phyloP scores from a whole-genome alignment of 805 yeast species.

The Yarrowia sp. region DNA sequence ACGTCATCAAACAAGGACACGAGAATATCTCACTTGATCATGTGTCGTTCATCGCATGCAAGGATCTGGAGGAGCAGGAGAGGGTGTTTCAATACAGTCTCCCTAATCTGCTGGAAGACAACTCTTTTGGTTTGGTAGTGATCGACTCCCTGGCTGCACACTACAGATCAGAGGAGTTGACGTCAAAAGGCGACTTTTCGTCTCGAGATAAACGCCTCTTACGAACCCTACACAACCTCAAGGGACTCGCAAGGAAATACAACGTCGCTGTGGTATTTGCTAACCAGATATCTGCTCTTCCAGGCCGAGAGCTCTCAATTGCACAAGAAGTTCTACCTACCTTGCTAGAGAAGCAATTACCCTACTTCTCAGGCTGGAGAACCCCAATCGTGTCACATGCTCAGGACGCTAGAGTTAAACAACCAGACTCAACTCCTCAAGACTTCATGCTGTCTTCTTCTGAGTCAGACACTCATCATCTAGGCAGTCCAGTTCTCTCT shows the following conservation, averaged over 20 bases:
- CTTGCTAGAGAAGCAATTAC: constrained; percentile 67
- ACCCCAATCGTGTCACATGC: not conserved
- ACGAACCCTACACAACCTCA: constrained; percentile 57
- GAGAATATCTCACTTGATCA: constrained; percentile 49
- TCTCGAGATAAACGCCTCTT: constrained; percentile 31
- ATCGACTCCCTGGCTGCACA: constrained; percentile 83
- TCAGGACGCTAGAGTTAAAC: not conserved
- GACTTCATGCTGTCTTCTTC: constrained; percentile 2
- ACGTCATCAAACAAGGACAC: not conserved
- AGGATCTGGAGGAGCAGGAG: constrained; percentile 74
- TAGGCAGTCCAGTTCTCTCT: not conserved
- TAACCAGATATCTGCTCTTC: constrained; percentile 77
- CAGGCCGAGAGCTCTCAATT: constrained; percentile 47
- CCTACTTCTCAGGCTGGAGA: constrained; percentile 77
- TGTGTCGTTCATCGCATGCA: constrained; percentile 64
- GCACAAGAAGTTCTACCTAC: constrained; percentile 52
- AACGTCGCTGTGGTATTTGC: constrained; percentile 70
- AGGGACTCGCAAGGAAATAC: constrained; percentile 56
- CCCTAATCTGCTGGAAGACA: constrained; percentile 59
- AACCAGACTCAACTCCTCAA: not conserved
- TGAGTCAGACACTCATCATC: not conserved
- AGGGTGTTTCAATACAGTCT: constrained; percentile 73
- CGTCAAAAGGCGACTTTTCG: constrained; percentile 9
- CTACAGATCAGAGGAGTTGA: constrained; percentile 64
- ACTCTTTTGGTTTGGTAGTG: constrained; percentile 62